phyloP scores from a whole-genome alignment of 805 yeast genomes.

The Wickerhamomyces bovis region DNA sequence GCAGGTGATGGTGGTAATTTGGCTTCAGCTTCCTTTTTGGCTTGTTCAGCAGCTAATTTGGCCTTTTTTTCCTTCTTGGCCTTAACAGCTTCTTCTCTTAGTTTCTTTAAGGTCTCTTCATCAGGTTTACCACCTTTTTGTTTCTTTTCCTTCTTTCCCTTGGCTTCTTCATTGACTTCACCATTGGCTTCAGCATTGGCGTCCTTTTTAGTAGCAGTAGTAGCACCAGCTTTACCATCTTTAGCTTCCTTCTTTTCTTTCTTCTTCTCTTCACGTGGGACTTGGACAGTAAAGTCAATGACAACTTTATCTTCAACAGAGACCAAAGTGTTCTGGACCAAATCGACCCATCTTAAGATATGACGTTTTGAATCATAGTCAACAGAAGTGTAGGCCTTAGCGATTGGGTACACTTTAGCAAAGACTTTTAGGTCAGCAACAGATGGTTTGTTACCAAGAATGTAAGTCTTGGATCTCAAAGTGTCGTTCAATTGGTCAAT shows the following conservation, averaged over 20 bases:
- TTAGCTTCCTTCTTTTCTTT: slow-evolving; percentile 43
- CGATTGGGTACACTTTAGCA: slow-evolving; percentile 55
- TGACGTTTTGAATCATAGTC: slow-evolving; percentile 67
- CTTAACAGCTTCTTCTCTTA: slow-evolving; percentile 50
- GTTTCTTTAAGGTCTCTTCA: slow-evolving; percentile 40
- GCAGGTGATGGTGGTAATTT: slow-evolving; percentile 73
- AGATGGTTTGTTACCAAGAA: slow-evolving; percentile 62
- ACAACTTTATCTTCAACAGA: slow-evolving; percentile 45
- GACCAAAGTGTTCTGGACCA: slow-evolving; percentile 64
- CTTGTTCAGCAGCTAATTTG: slow-evolving; percentile 31
- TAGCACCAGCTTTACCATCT: slow-evolving; percentile 18
- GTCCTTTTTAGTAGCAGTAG: slow-evolving; percentile 15
- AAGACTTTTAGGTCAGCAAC: slow-evolving; percentile 69
- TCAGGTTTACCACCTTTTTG: slow-evolving; percentile 40
- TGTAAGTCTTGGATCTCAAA: slow-evolving; percentile 63
- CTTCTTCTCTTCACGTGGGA: slow-evolving; percentile 71
- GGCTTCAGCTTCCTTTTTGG: slow-evolving; percentile 49
- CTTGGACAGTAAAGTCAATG: slow-evolving; percentile 53
- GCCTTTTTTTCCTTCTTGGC: slow-evolving; percentile 60
- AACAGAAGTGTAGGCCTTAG: slow-evolving; percentile 48
- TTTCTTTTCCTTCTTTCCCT: slow-evolving; percentile 37
- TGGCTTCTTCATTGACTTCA: neutral
- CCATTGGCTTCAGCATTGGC: slow-evolving; percentile 26
- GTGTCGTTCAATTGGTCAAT: slow-evolving; percentile 59
- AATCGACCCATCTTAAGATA: slow-evolving; percentile 87